Evolutionary conservation across 164 flowering plant genomes (phyloP).

Genomic region (Tetracentron sinense): DNA sequence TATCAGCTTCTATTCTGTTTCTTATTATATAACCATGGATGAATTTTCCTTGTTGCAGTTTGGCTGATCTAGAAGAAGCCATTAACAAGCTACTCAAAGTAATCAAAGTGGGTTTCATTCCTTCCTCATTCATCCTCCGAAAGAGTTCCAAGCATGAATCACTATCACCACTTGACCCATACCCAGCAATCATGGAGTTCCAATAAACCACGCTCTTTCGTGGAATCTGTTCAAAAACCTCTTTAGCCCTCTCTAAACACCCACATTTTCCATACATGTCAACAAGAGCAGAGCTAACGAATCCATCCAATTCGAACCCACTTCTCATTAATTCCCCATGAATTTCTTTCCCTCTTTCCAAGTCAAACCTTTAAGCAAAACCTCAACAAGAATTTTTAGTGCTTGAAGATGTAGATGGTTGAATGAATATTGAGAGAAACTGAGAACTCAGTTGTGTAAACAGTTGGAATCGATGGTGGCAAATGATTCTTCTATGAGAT

Average conservation of each 20-base stretch:
- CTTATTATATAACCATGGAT: constrained; percentile 60
- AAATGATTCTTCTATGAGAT: too few species aligned
- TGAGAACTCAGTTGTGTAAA: too few species aligned
- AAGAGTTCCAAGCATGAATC: constrained; percentile 52
- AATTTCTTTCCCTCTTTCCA: constrained; percentile 53
- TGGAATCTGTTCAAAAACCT: constrained; percentile 47
- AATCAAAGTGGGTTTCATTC: constrained; percentile 41
- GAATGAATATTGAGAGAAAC: too few species aligned
- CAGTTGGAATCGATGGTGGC: too few species aligned
- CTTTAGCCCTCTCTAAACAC: constrained; percentile 47
- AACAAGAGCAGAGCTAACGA: constrained; percentile 60
- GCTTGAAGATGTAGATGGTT: too few species aligned
- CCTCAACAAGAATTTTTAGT: too few species aligned
- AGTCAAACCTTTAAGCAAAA: too few species aligned
- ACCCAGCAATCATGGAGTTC: constrained; percentile 62
- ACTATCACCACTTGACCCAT: constrained; percentile 45
- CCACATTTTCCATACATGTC: constrained; percentile 86
- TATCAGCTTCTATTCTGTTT: constrained; percentile 34
- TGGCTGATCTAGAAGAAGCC: constrained; percentile 52
- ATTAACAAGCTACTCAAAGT: constrained; percentile 52
- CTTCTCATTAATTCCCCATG: constrained; percentile 34
- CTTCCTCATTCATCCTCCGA: constrained; percentile 44
- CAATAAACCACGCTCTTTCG: constrained; percentile 45
- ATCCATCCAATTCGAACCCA: constrained; percentile 46
- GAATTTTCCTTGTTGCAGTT: constrained; percentile 48